Conservation (phyloP, 2,329 filamentous ascomycete species). For the Talaromyces pinophilus region DNA sequence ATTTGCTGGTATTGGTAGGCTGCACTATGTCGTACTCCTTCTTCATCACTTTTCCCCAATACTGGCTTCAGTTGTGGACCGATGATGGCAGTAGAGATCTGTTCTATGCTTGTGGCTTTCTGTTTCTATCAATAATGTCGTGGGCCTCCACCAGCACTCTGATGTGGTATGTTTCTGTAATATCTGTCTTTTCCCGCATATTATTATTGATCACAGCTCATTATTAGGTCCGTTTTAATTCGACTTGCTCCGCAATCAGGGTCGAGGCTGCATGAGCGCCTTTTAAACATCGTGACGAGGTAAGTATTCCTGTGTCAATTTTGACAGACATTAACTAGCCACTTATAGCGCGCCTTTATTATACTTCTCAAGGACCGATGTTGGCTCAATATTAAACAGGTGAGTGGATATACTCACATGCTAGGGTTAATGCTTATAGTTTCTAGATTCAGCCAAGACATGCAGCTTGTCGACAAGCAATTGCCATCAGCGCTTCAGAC, state of each 20-base stretch:
- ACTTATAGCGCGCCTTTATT: slow-evolving; percentile 13
- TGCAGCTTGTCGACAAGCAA: slow-evolving; percentile 48
- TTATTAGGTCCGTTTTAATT: slow-evolving; percentile 11
- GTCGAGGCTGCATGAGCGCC: slow-evolving; percentile 14
- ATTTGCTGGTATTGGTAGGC: background rate
- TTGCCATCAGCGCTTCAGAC: slow-evolving; percentile 33
- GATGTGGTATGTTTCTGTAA: slow-evolving; percentile 12
- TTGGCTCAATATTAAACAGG: slow-evolving; percentile 18
- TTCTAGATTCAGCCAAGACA: slow-evolving; percentile 38
- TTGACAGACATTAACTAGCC: background rate
- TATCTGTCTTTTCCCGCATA: background rate
- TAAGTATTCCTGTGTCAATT: background rate
- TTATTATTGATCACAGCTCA: background rate
- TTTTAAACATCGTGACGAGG: slow-evolving; percentile 16
- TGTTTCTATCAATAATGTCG: background rate
- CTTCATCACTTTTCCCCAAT: slow-evolving; percentile 15
- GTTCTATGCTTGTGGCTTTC: slow-evolving; percentile 13
- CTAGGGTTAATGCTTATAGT: background rate
- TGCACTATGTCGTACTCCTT: slow-evolving; percentile 14
- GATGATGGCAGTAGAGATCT: background rate
- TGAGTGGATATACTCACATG: background rate
- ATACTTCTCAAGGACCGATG: slow-evolving; percentile 15
- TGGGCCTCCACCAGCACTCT: slow-evolving; percentile 1
- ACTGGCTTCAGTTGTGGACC: slow-evolving; percentile 19
- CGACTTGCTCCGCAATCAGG: slow-evolving; percentile 20